A percentile compares a stretch with the other conserved stretches of the same genome.
These are phyloP conservation scores for Taphrina populina DNA, from an alignment of 1,139 yeast genomes.

Conservation along the genomic window DNA sequence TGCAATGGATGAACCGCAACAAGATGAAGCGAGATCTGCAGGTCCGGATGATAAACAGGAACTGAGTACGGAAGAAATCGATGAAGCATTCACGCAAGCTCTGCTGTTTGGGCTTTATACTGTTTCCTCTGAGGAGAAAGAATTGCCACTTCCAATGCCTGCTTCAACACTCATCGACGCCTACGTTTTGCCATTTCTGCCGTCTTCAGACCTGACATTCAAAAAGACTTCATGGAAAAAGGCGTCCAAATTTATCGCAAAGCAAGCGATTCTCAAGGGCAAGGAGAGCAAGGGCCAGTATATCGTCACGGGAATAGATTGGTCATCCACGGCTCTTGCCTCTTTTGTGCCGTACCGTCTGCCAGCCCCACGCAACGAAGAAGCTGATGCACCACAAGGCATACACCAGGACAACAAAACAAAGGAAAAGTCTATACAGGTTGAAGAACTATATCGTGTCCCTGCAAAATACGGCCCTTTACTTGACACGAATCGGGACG, in stretches of 20 bases:
- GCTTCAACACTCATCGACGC: constrained; percentile 19
- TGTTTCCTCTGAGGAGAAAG: background rate
- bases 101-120: constrained; percentile 17
- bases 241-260: constrained; percentile 20
- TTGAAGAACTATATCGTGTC: constrained; percentile 9
- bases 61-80: constrained; percentile 3
- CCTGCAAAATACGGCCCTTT: background rate
- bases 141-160: constrained; percentile 3
- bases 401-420: background rate
- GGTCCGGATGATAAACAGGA: background rate
- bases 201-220: constrained; percentile 4
- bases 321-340: constrained; percentile 1
- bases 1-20: background rate
- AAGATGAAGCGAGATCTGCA: background rate
- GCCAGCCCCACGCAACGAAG: background rate
- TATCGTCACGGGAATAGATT: constrained; percentile 12
- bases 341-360: constrained; percentile 21
- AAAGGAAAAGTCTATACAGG: background rate
- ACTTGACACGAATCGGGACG: background rate
- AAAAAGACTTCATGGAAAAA: constrained; percentile 24
- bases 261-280: constrained; percentile 26
- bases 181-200: constrained; percentile 20
- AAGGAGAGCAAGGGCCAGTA: constrained; percentile 28
- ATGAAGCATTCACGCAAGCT: constrained; percentile 19
- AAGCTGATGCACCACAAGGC: background rate